These are phyloP conservation scores for Arthrinium puccinioides DNA, from an alignment of 2,329 filamentous ascomycete species.

Conservation along the genomic window DNA sequence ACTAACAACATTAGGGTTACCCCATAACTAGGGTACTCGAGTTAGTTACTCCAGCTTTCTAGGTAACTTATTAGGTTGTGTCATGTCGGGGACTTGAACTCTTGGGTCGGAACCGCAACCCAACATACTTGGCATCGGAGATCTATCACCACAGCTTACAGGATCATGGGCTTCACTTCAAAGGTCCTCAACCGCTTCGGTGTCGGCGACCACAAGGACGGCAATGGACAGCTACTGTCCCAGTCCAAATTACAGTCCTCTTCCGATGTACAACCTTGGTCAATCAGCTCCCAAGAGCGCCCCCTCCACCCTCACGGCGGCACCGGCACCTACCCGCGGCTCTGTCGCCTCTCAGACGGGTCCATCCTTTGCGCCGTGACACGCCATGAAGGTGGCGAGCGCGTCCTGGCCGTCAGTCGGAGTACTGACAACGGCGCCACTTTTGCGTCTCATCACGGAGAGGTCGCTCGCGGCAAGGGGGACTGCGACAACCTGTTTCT, in stretches of 20 bases:
- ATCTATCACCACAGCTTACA: too few species aligned
- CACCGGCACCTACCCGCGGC: constrained; percentile 40
- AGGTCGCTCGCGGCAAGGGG: constrained; percentile 32
- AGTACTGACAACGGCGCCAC: constrained; percentile 34
- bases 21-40: too few species aligned
- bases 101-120: too few species aligned
- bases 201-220: constrained; percentile 3
- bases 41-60: too few species aligned
- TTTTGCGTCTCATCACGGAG: constrained; percentile 31
- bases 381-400: constrained; percentile 26
- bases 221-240: too few species aligned
- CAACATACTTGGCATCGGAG: too few species aligned
- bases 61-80: too few species aligned
- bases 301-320: constrained; percentile 31
- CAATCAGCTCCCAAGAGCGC: constrained; percentile 17
- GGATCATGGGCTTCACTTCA: constrained; percentile 5
- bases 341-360: constrained; percentile 35
- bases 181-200: constrained; percentile 8
- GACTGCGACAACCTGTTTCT: constrained; percentile 41
- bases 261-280: too few species aligned
- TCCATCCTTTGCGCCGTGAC: constrained; percentile 39
- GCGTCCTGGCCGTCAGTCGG: constrained; percentile 32
- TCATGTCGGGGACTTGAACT: too few species aligned
- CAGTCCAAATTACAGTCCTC: too few species aligned
- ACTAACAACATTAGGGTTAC: too few species aligned